Evolutionary conservation across 2,329 filamentous ascomycete species (phyloP).

Genomic region (Penicillium sp.): DNA sequence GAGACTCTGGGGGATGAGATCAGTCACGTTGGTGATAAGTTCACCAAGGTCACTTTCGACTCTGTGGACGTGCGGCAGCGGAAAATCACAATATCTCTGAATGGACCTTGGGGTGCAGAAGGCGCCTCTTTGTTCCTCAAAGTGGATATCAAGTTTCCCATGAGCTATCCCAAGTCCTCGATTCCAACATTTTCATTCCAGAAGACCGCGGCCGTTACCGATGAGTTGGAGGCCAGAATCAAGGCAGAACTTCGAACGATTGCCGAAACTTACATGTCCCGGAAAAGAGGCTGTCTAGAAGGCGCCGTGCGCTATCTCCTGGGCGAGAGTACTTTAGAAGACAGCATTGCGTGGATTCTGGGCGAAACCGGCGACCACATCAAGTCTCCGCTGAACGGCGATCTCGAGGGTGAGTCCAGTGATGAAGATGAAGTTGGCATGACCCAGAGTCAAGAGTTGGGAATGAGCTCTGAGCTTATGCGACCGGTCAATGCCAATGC

Average conservation of each 20-base stretch:
- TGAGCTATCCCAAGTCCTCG: slow-evolving; percentile 50
- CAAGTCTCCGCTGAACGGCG: slow-evolving; percentile 40
- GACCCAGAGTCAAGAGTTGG: slow-evolving; percentile 42
- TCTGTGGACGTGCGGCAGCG: slow-evolving; percentile 52
- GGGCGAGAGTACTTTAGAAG: slow-evolving; percentile 55
- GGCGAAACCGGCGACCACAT: slow-evolving; percentile 54
- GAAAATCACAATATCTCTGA: slow-evolving; percentile 52
- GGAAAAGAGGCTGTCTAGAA: slow-evolving; percentile 55
- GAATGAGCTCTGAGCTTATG: slow-evolving; percentile 49
- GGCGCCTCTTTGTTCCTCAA: slow-evolving; percentile 52
- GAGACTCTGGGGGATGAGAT: slow-evolving; percentile 58
- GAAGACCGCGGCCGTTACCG: slow-evolving; percentile 53
- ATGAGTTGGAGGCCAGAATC: slow-evolving; percentile 47
- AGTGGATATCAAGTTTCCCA: slow-evolving; percentile 55
- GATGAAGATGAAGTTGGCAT: slow-evolving; percentile 64
- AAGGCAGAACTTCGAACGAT: slow-evolving; percentile 52
- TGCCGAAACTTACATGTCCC: slow-evolving; percentile 50
- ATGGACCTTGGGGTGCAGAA: slow-evolving; percentile 56
- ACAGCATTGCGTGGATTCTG: slow-evolving; percentile 49
- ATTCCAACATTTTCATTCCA: slow-evolving; percentile 52
- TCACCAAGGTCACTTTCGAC: slow-evolving; percentile 57
- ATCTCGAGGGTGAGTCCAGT: slow-evolving; percentile 65
- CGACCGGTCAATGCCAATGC: slow-evolving; percentile 56
- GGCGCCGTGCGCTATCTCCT: slow-evolving; percentile 57
- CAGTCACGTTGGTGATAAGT: slow-evolving; percentile 56